phyloP scores from a whole-genome alignment of 1,284 basidiomycete species.

The Puccinia triticina region DNA sequence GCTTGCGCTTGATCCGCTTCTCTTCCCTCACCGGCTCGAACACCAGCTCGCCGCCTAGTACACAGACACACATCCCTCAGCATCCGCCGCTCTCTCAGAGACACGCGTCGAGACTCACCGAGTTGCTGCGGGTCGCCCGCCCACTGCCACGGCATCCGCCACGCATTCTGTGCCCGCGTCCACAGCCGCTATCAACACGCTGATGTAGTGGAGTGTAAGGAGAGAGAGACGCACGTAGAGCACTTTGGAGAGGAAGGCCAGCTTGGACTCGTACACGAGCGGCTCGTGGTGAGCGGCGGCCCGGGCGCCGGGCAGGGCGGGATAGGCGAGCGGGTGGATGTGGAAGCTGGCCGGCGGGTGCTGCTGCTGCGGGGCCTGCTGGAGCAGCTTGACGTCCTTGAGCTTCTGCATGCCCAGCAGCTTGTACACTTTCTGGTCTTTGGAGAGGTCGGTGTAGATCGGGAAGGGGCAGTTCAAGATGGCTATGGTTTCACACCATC shows the following conservation, averaged over 20 bases:
- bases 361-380: not conserved
- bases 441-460: constrained; percentile 34
- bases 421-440: constrained; percentile 19
- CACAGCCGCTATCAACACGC: not conserved
- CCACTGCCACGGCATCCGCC: constrained; percentile 38
- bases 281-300: not conserved
- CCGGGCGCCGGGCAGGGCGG: too few species aligned
- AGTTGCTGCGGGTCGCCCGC: constrained; percentile 33
- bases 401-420: constrained; percentile 6
- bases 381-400: not conserved
- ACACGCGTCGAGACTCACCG: constrained; percentile 9
- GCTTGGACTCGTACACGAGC: constrained; percentile 2
- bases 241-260: constrained; percentile 17
- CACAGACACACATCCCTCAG: not conserved
- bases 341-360: too few species aligned
- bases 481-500: not conserved
- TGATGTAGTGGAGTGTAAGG: too few species aligned
- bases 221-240: constrained; percentile 5
- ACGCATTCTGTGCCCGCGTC: constrained; percentile 8
- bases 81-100: too few species aligned
- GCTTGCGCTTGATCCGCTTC: constrained; percentile 32
- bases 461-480: constrained; percentile 45
- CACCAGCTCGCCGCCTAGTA: constrained; percentile 38
- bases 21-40: constrained; percentile 33
- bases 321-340: not conserved